Evolutionary conservation across 306 rosid genomes (phyloP), one percentile per base, ranked within the genome.

Genomic region (Calophaca sinica): DNA sequence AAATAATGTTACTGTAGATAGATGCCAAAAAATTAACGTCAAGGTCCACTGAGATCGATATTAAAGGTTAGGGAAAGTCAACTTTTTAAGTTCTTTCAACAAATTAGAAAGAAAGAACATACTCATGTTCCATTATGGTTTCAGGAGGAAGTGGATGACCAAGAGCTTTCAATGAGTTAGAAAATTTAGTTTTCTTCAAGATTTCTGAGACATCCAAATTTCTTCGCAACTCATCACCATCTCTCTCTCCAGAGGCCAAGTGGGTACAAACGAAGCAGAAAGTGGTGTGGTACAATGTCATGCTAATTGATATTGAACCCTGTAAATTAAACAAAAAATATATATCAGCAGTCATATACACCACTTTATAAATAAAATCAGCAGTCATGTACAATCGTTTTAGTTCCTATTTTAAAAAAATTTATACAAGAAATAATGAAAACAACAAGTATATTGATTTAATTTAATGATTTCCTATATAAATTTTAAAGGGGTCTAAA

Each of bases 191-290:
- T 80, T 80, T 87, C 87, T 79, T 93, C 59, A 93, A 66, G 65
- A 93, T 93, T 81, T 90, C 91, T 1, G 80, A 54, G 26, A 93
- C 96, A 32, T 93, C 96, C 9, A 83, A 70, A 73, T 93, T 93
- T 74, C 98, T 84, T 62, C 86, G 75, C 26, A 85, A 60, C 86
- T 82, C 98, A 31, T 90, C 98, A 0, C 96, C 96, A 62, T 85
- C 89, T 75, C 77, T 93, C 79, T 93, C 98, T 15, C 98, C 98
- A 2, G 98, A 93, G 11, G 96, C 83, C 38, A 93, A 84, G 83
- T 93, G 98, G 52, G 98, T 83, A 63, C 98, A 90, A 3, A 93
- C 96, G 49, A 93, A 93, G 86, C 98, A 93, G 54, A 93, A 87
- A 0, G 81, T 83, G 13, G 91, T 83, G 28, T 76, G 73, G 66